Percentiles rank a stretch among this genome's conserved stretches.
Evolutionary conservation across 2,329 filamentous ascomycete species (phyloP).

Genomic region (Cladosporium sp.): DNA sequence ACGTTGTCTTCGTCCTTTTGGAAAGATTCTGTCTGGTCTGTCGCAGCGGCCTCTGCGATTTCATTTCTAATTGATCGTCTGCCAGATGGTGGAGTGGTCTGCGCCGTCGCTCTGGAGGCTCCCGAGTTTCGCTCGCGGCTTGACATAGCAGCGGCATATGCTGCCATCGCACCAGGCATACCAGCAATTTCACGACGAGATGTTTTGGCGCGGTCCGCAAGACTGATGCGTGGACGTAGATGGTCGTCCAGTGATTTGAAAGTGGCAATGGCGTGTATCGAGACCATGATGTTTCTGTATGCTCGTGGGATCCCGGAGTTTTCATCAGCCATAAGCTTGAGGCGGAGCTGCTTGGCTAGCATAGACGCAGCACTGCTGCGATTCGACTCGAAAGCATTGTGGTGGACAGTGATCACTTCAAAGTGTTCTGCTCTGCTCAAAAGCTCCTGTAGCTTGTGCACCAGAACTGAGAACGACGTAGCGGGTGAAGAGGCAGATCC

Average conservation of each 20-base stretch:
- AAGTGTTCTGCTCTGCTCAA: slow-evolving; percentile 97
- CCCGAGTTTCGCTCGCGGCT: slow-evolving; percentile 40
- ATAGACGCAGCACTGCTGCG: slow-evolving; percentile 90
- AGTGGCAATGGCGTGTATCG: slow-evolving; percentile 95
- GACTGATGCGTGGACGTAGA: slow-evolving; percentile 78
- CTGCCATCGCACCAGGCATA: slow-evolving; percentile 65
- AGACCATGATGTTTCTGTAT: slow-evolving; percentile 95
- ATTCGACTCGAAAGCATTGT: slow-evolving; percentile 85
- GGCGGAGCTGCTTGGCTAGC: slow-evolving; percentile 89
- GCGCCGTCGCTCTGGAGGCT: slow-evolving; percentile 22
- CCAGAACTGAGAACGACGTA: slow-evolving; percentile 84
- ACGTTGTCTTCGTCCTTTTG: slow-evolving; percentile 22
- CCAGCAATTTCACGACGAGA: slow-evolving; percentile 50
- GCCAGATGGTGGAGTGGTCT: not conserved
- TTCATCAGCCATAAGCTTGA: slow-evolving; percentile 84
- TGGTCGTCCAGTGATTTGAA: slow-evolving; percentile 98
- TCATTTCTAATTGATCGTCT: slow-evolving; percentile 18
- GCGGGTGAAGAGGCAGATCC: slow-evolving; percentile 64
- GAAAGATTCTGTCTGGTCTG: slow-evolving; percentile 16
- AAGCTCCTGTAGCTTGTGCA: slow-evolving; percentile 92
- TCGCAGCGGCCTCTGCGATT: slow-evolving; percentile 22
- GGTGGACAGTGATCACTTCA: slow-evolving; percentile 91
- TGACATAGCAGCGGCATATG: slow-evolving; percentile 69
- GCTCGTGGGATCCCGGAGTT: slow-evolving; percentile 82
- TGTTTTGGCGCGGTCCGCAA: slow-evolving; percentile 63